Base-by-base conservation (phyloP, 345 rosid genomes). In the Corymbia maculata region DNA sequence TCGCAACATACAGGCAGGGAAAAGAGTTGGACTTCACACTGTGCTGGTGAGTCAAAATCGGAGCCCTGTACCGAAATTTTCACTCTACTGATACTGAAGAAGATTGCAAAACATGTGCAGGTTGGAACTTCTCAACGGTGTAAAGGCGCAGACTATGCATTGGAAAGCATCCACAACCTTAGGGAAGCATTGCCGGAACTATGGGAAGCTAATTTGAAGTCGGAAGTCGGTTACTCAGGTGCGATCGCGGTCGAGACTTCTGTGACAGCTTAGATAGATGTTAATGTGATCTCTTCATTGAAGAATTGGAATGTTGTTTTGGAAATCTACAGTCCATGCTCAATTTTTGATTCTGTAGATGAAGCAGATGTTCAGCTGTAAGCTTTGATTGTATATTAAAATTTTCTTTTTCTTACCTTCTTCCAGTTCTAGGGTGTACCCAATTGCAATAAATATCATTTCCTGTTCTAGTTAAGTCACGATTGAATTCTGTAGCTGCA, bases 141-240 rank as follows among this genome's bases (percentile, higher is more conserved):
- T 42, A 94, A 93, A 61, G 97, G 98, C 7, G 96, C 96, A 85
- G 98, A 96, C 87, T 91, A 94, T 88, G 98, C 98, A 21, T 87
- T 96, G 52, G 97, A 95, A 91, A 96, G 94, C 92, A 95, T 97
- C 87, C 97, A 95, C 93, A 95, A 95, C 89, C 93, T 96, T 52
- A 93, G 92, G 92, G 98, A 96, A 82, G 97, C 99, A 80, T 52
- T 96, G 79, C 96, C 95, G 13, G 95, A 94, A 89, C 92, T 97
- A 57, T 95, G 99, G 99, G 93, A 89, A 61, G 92, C 90, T 75
- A 92, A 90, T 22, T 91, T 90, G 51, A 93, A 90, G 88, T 86
- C 95, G 42, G 93, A 92, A 88, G 90, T 92, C 22, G 87, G 64
- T 42, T 92, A 93, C 68, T 68, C 94, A 9, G 88, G 84, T 52